Percentiles rank a stretch among this genome's conserved stretches.
Conservation (phyloP, 2,329 filamentous ascomycete species). For the Lasiodiplodia citricola region DNA sequence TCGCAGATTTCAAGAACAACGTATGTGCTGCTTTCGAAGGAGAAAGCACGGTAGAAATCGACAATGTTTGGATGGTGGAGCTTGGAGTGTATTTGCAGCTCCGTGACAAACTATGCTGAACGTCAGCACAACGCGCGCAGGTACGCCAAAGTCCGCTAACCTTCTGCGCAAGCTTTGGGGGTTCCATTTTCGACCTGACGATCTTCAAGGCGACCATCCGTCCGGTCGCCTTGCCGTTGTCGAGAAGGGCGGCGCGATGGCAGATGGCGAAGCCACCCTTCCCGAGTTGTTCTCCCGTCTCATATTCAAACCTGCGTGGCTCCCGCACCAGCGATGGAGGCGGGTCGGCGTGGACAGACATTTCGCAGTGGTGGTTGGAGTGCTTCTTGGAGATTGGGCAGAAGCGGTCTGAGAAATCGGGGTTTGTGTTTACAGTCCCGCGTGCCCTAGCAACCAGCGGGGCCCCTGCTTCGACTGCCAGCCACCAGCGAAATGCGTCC, state of each 20-base stretch:
- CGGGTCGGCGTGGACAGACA: slow-evolving; percentile 57
- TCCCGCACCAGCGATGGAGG: slow-evolving; percentile 66
- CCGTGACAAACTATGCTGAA: slow-evolving; percentile 67
- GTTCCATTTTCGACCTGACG: slow-evolving; percentile 79
- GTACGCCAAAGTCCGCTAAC: slow-evolving; percentile 49
- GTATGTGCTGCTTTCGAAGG: slow-evolving; percentile 86
- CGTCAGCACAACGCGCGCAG: slow-evolving; percentile 26
- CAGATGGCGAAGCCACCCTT: slow-evolving; percentile 86
- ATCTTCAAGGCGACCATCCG: slow-evolving; percentile 80
- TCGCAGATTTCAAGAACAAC: slow-evolving; percentile 93
- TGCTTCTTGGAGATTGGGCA: neutral
- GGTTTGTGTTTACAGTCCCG: slow-evolving; percentile 6
- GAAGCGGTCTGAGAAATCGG: slow-evolving; percentile 20
- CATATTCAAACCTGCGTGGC: slow-evolving; percentile 73
- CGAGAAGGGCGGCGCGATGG: slow-evolving; percentile 71
- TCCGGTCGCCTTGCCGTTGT: slow-evolving; percentile 60
- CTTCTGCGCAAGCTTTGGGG: slow-evolving; percentile 83
- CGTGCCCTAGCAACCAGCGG: slow-evolving; percentile 10
- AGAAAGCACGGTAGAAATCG: slow-evolving; percentile 91
- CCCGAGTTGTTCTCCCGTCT: slow-evolving; percentile 74
- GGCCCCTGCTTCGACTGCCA: neutral
- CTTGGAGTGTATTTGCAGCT: slow-evolving; percentile 97
- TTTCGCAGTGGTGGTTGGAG: slow-evolving; percentile 23
- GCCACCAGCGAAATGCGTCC: neutral
- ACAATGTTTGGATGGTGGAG: slow-evolving; percentile 96